phyloP scores from a whole-genome alignment of 2,329 filamentous ascomycete species.

The Clarireedia homoeocarpa region DNA sequence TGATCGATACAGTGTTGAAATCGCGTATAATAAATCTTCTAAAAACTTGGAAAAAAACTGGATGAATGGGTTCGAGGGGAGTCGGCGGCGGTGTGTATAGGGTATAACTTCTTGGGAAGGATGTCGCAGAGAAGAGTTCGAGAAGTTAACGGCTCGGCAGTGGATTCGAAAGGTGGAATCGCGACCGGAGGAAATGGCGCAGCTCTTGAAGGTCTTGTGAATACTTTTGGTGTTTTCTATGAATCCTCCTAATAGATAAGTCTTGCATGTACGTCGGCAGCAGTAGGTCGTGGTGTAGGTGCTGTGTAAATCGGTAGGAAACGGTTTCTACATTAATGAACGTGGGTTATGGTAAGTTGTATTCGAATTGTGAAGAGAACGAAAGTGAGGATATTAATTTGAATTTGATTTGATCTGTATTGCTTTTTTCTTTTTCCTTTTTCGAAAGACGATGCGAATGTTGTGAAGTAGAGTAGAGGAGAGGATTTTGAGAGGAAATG shows the following conservation, averaged over 20 bases:
- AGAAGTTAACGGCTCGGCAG: too few species aligned
- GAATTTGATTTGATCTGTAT: background rate
- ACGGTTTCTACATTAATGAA: background rate
- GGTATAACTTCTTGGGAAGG: too few species aligned
- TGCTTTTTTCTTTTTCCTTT: background rate
- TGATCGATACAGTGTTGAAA: background rate
- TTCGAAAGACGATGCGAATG: background rate
- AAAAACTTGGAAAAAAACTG: background rate
- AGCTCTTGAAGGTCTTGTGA: too few species aligned
- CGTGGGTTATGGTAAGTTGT: background rate
- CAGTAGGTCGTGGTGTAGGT: background rate
- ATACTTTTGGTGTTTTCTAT: too few species aligned
- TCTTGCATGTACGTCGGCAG: background rate
- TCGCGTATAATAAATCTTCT: background rate
- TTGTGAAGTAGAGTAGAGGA: background rate
- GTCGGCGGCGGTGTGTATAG: background rate
- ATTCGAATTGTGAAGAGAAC: background rate
- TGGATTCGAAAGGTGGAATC: too few species aligned
- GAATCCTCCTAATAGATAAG: background rate
- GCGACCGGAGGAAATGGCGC: too few species aligned
- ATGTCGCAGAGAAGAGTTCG: too few species aligned
- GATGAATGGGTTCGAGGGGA: background rate
- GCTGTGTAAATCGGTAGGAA: background rate
- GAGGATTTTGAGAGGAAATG: too few species aligned
- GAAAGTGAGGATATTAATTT: background rate